Evolutionary conservation across 495 filamentous ascomycete genomes (phyloP), one percentile per base, ranked within the genome.

Genomic region (Aspergillus saccharolyticus): DNA sequence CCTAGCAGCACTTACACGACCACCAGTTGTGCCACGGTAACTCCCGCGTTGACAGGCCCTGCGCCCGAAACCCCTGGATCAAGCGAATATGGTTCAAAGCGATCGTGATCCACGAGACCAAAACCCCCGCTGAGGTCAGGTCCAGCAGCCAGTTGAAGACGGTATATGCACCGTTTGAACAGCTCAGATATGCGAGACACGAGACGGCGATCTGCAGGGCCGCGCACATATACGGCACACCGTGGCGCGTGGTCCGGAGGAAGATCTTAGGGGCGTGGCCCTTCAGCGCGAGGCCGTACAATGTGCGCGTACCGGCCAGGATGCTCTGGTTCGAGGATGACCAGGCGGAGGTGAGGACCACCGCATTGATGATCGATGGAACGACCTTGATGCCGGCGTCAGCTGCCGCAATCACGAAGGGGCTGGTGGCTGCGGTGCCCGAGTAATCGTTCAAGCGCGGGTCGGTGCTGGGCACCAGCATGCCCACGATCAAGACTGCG

Each of bases 71-170:
- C 0, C 82, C 85, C 59, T 80, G 76, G 42, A 76, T 66, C 63
- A 87, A 79, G 5, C 81, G 80, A 20, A 86, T 71, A 57, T 83
- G 85, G 30, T 81, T 78, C 53, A 84, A 69, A 16, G 74, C 74
- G 58, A 81, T 78, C 57, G 75, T 75, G 49, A 69, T 70, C 83
- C 83, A 86, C 0, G 76, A 81, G 16, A 86, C 68, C 44, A 85
- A 63, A 1, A 80, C 78, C 1, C 79, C 80, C 19, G 78, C 76
- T 0, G 83, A 76, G 0, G 79, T 82, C 59, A 87, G 55, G 39
- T 79, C 72, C 5, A 85, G 76, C 21, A 87, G 68, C 83, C 83
- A 87, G 59, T 68, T 79, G 64, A 87, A 86, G 4, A 83, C 84
- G 0, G 76, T 80, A 42, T 82, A 66, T 1, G 82, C 84, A n/a